Percentiles rank a stretch among this genome's conserved stretches.
Conservation (phyloP, 208 protist genomes). For the Wallacemonas collosoma region DNA sequence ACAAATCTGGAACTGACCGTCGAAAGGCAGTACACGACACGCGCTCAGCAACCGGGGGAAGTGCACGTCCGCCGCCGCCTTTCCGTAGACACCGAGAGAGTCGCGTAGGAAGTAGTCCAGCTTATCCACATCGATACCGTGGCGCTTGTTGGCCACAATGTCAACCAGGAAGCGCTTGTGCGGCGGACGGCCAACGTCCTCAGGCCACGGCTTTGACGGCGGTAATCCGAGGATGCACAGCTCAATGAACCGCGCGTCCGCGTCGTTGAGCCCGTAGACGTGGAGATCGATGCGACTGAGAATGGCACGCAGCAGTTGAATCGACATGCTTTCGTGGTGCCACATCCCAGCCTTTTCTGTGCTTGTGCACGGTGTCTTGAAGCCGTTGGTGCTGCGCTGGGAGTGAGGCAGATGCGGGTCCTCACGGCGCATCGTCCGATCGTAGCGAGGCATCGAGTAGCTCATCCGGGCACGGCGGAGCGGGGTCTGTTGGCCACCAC, state of each 20-base stretch:
- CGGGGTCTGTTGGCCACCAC: background rate
- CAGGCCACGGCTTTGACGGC: slow-evolving; percentile 39
- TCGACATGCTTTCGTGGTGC: slow-evolving; percentile 84
- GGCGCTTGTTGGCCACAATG: slow-evolving; percentile 91
- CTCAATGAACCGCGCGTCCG: slow-evolving; percentile 65
- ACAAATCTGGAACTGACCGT: slow-evolving; percentile 85
- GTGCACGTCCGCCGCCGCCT: slow-evolving; percentile 85
- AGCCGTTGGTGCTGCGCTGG: background rate
- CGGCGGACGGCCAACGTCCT: slow-evolving; percentile 27
- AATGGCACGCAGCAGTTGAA: slow-evolving; percentile 59
- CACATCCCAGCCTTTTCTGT: background rate
- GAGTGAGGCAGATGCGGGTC: background rate
- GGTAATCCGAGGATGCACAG: slow-evolving; percentile 80
- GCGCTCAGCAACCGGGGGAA: slow-evolving; percentile 86
- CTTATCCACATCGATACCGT: slow-evolving; percentile 97
- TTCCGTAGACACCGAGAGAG: slow-evolving; percentile 90
- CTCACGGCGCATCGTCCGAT: slow-evolving; percentile 5
- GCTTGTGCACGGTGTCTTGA: slow-evolving; percentile 3
- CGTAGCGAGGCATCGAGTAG: background rate
- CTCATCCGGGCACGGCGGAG: background rate
- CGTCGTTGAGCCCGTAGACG: slow-evolving; percentile 45
- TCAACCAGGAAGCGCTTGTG: slow-evolving; percentile 56
- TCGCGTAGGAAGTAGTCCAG: slow-evolving; percentile 97
- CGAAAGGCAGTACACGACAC: slow-evolving; percentile 75
- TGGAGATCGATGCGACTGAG: slow-evolving; percentile 33